Percentiles rank a stretch among this genome's conserved stretches.
These are phyloP conservation scores for Grigorovia humatica DNA, from an alignment of 805 yeast genomes.

Conservation along the genomic window DNA sequence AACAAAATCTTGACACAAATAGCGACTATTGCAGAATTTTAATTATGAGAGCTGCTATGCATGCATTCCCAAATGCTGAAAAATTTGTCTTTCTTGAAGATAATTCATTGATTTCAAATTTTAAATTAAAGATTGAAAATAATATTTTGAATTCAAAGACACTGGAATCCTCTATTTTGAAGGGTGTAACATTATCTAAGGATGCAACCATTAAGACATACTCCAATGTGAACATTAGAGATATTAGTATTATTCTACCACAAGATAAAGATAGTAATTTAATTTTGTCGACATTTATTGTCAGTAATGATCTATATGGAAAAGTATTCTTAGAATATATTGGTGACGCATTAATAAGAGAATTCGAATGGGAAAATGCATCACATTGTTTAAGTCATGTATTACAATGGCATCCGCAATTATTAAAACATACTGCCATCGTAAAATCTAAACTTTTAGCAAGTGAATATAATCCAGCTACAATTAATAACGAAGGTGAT, in stretches of 20 bases:
- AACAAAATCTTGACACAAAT: conserved; percentile 28
- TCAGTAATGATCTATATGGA: conserved; percentile 55
- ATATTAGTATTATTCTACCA: conserved; percentile 52
- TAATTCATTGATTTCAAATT: conserved; percentile 65
- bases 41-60: conserved; percentile 73
- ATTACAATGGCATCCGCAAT: conserved; percentile 88
- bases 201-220: conserved; percentile 40
- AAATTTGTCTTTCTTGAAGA: conserved; percentile 85
- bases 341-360: conserved; percentile 61
- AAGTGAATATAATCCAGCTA: conserved; percentile 33
- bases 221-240: conserved; percentile 43
- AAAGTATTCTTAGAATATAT: conserved; percentile 69
- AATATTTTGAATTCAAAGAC: conserved; percentile 52
- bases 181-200: conserved; percentile 56
- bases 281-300: conserved; percentile 61
- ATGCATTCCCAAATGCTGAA: conserved; percentile 83
- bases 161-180: conserved; percentile 51
- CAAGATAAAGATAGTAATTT: conserved; percentile 51
- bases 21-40: conserved; percentile 22
- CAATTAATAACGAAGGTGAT: conserved; percentile 15
- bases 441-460: conserved; percentile 55
- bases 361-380: conserved; percentile 39
- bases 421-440: conserved; percentile 61
- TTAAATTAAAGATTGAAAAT: conserved; percentile 47
- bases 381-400: conserved; percentile 65